Base-by-base conservation (phyloP, 129 eudicot genomes). In the Flaveria sonorensis region DNA sequence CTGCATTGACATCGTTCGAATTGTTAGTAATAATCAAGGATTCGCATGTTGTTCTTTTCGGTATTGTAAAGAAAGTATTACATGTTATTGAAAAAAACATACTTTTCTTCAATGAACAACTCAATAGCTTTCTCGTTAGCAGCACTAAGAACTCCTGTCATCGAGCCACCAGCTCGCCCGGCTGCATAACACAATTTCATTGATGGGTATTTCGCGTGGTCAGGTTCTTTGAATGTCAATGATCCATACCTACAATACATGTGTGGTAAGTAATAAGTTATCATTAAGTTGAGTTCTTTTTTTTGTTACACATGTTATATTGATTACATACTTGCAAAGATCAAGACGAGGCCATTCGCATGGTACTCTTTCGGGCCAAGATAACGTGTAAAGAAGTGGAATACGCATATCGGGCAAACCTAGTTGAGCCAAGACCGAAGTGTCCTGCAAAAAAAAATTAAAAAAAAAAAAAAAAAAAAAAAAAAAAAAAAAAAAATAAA, bases 381-480 rank as follows among this genome's bases (percentile, higher is more conserved):
- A 92, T 42, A 92, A 48, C 6, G 97, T 92, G 82, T 92, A 92
- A 20, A 92, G 97, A 89, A 93, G 88, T 24, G 98, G 98, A 77
- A 93, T 83, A 48, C 98, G 96, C 98, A 93, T 93, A 71, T 93
- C 98, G 42, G 96, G 98, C 98, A 96, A 93, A 52, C 98, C 96
- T 82, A 93, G 68, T 76, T 93, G 98, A 30, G 98, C 98, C 73
- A 93, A 73, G 57, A 93, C 86, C 1, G 96, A 90, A 48, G 98
- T 90, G 71, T 93, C 98, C 96, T 45, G 48, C 48, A 7, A 42
- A 2, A 42, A 42, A 6, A 7, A 45, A 11, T n/a, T n/a, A 10
- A 45, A 11, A 45, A 14, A 45, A 6, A 7, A 45, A 11, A 10
- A 45, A 11, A 45, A 14, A 45, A n/a, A 7, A 42, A 2, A 42